A percentile compares a stretch with the other conserved stretches of the same genome.
These are phyloP conservation scores for Thermothelomyces thermophilus DNA, from an alignment of 2,329 filamentous ascomycete genomes.

Conservation along the genomic window DNA sequence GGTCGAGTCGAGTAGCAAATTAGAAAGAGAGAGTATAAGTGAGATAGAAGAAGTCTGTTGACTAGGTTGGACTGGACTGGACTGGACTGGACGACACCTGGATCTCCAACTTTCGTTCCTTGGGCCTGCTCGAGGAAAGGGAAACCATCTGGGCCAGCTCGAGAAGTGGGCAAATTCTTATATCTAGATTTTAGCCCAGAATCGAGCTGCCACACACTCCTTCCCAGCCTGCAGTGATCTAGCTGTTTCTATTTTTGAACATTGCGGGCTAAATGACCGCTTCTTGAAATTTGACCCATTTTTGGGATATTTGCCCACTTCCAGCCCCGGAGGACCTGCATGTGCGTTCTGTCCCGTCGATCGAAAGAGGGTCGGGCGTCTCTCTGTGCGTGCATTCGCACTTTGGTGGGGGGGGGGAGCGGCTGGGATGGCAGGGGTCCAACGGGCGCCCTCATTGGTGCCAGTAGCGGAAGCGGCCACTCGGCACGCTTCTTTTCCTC, in stretches of 20 bases:
- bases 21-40: conserved; percentile 27
- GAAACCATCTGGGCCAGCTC: conserved; percentile 36
- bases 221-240: conserved; percentile 11
- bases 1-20: conserved; percentile 30
- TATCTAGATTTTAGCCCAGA: conserved; percentile 52
- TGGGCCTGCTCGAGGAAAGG: conserved; percentile 37
- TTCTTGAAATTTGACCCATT: conserved; percentile 35
- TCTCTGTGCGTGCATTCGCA: conserved; percentile 22
- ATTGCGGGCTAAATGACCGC: conserved; percentile 34
- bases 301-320: conserved; percentile 22
- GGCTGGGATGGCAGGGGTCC: conserved; percentile 14
- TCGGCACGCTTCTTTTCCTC: conserved; percentile 26
- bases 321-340: conserved; percentile 11
- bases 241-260: conserved; percentile 40
- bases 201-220: conserved; percentile 7
- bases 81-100: conserved; percentile 43
- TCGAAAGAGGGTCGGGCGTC: conserved; percentile 15
- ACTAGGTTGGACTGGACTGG: conserved; percentile 33
- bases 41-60: conserved; percentile 32
- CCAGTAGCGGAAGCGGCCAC: conserved; percentile 22
- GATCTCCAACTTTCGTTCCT: conserved; percentile 34
- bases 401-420: conserved; percentile 8
- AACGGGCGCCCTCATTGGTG: conserved; percentile 27
- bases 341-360: conserved; percentile 12
- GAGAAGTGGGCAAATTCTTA: conserved; percentile 48